phyloP scores from a whole-genome alignment of 202 grass and related monocot species.

The Saccharum hybrid region DNA sequence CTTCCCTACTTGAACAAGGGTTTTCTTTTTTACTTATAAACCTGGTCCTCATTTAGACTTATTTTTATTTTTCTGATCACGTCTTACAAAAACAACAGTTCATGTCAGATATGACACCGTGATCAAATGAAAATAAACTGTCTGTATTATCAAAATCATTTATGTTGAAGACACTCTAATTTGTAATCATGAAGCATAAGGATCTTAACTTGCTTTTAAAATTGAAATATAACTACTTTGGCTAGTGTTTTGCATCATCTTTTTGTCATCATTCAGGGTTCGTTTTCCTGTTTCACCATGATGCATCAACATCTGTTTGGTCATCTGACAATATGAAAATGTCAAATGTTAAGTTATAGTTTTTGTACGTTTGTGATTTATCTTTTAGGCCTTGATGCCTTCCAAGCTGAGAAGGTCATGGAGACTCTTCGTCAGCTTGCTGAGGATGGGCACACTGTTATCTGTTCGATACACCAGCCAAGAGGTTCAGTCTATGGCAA shows the following conservation, averaged over 20 bases:
- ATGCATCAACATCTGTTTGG: neutral
- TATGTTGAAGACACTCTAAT: neutral
- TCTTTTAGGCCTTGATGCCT: slow-evolving; percentile 86
- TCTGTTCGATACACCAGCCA: slow-evolving; percentile 94
- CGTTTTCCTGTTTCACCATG: neutral
- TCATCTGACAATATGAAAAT: neutral
- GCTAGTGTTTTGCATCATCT: neutral
- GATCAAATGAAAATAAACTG: neutral
- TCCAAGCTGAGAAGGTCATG: slow-evolving; percentile 99
- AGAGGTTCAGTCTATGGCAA: slow-evolving; percentile 92
- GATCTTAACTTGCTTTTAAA: neutral
- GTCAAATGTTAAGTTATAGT: neutral
- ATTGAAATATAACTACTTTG: neutral
- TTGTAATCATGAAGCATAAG: neutral
- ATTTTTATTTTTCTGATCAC: neutral
- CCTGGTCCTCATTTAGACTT: neutral
- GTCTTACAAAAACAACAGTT: neutral
- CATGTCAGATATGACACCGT: neutral
- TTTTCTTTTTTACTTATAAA: slow-evolving; percentile 24
- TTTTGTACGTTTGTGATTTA: slow-evolving; percentile 18
- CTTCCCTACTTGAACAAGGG: slow-evolving; percentile 1
- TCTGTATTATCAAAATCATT: neutral
- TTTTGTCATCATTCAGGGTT: neutral
- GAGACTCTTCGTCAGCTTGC: slow-evolving; percentile 92
- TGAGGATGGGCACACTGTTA: slow-evolving; percentile 93